phyloP scores from a whole-genome alignment of 768 basidiomycete genomes.

The Infundibulicybe gibba region DNA sequence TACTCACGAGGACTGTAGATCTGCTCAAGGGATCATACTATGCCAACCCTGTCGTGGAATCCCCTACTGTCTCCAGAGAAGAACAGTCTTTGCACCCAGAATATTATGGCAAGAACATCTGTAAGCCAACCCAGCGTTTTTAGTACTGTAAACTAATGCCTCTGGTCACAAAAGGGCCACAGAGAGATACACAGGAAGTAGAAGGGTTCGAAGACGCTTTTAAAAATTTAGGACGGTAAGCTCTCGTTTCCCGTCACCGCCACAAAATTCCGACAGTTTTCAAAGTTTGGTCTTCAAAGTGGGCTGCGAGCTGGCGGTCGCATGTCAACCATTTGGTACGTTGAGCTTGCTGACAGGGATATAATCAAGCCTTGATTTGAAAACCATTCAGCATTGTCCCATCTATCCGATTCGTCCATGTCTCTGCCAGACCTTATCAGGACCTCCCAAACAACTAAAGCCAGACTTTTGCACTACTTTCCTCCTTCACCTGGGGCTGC shows the following conservation, averaged over 20 bases:
- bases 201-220: slow-evolving; percentile 85
- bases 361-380: neutral
- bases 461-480: slow-evolving; percentile 95
- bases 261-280: slow-evolving; percentile 3
- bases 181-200: slow-evolving; percentile 48
- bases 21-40: slow-evolving; percentile 92
- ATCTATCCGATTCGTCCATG: slow-evolving; percentile 61
- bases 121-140: slow-evolving; percentile 34
- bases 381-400: slow-evolving; percentile 48
- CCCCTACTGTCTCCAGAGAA: slow-evolving; percentile 53
- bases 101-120: slow-evolving; percentile 88
- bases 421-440: slow-evolving; percentile 72
- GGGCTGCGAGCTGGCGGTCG: slow-evolving; percentile 76
- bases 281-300: slow-evolving; percentile 75
- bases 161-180: slow-evolving; percentile 50
- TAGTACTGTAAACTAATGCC: neutral
- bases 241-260: neutral
- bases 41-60: slow-evolving; percentile 77
- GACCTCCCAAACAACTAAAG: slow-evolving; percentile 83
- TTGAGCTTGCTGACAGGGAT: slow-evolving; percentile 1
- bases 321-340: slow-evolving; percentile 90
- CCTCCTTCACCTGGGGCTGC: slow-evolving; percentile 50
- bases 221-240: slow-evolving; percentile 74
- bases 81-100: slow-evolving; percentile 64
- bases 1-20: slow-evolving; percentile 37